phyloP scores from a whole-genome alignment of 352 stramenopile species.

The Globisporangium echinulatum region DNA sequence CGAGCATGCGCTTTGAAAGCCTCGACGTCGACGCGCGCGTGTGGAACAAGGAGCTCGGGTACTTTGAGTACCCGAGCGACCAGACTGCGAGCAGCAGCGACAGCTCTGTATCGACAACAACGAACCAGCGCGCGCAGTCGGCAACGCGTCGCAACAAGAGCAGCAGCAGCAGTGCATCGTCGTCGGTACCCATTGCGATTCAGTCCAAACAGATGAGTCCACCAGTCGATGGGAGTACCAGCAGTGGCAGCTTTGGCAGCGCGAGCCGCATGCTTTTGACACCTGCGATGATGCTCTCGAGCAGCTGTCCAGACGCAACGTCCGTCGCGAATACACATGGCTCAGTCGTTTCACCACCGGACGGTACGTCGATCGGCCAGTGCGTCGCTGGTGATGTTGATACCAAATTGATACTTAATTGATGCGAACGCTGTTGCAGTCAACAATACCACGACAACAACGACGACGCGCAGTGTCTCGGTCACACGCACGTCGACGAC shows the following conservation, averaged over 20 bases:
- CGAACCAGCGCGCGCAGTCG: constrained; percentile 1
- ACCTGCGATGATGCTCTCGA: constrained; percentile 73
- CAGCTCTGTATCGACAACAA: not conserved
- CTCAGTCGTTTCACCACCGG: no score
- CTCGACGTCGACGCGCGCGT: constrained; percentile 79
- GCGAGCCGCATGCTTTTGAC: constrained; percentile 50
- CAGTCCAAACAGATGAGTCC: constrained; percentile 6
- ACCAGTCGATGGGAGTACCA: constrained; percentile 3
- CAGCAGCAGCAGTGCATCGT: not conserved
- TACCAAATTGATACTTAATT: no score
- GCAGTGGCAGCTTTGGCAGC: constrained; percentile 15
- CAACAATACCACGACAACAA: not conserved
- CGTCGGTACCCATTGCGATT: constrained; percentile 24
- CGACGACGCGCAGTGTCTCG: constrained; percentile 32
- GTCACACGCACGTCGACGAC: constrained; percentile 29
- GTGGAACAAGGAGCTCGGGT: constrained; percentile 76
- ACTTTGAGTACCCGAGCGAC: constrained; percentile 76
- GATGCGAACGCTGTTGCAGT: no score
- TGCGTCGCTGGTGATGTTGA: no score
- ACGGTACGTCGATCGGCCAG: no score
- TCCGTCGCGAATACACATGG: constrained; percentile 7
- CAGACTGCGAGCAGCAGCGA: constrained; percentile 13
- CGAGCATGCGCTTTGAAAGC: constrained; percentile 32
- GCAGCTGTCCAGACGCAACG: constrained; percentile 35
- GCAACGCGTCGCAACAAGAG: constrained; percentile 5